phyloP scores from a whole-genome alignment of 164 flowering plant species.

The Echeveria elegans region DNA sequence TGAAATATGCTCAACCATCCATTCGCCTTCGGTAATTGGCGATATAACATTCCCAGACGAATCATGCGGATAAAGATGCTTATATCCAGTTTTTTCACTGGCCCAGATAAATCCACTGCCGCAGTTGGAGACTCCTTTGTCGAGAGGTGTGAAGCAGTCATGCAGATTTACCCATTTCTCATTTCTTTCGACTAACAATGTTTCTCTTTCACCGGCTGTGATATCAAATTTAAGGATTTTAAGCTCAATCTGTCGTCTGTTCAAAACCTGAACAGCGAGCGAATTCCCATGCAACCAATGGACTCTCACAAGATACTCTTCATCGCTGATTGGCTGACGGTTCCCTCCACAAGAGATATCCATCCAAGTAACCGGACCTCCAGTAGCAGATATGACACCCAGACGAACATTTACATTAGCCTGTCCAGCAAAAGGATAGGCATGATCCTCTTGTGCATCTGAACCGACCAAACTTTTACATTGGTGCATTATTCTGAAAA shows the following conservation, averaged over 20 bases:
- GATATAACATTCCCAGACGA: conserved; percentile 57
- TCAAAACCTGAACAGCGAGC: conserved; percentile 73
- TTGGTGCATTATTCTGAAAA: conserved; percentile 85
- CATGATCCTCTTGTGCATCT: conserved; percentile 93
- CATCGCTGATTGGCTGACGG: conserved; percentile 26
- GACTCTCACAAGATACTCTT: conserved; percentile 84
- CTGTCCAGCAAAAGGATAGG: conserved; percentile 89
- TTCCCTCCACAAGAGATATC: conserved; percentile 67
- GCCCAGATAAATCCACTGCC: conserved; percentile 93
- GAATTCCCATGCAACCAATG: conserved; percentile 80
- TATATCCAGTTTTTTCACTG: conserved; percentile 80
- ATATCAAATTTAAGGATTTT: conserved; percentile 75
- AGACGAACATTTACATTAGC: conserved; percentile 75
- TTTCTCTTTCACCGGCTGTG: conserved; percentile 51
- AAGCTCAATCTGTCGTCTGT: conserved; percentile 52
- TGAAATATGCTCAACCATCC: conserved; percentile 90
- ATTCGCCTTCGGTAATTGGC: conserved; percentile 32
- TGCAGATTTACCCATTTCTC: conserved; percentile 77
- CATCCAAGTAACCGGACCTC: conserved; percentile 82
- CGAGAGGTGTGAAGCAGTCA: conserved; percentile 85
- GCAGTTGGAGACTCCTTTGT: conserved; percentile 32
- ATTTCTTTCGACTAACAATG: conserved; percentile 58
- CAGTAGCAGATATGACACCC: conserved; percentile 59
- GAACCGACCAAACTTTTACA: conserved; percentile 76
- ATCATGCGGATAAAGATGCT: conserved; percentile 82